These are phyloP conservation scores for Colletotrichum neosansevieriae DNA, from an alignment of 2,329 filamentous ascomycete species.

Conservation along the genomic window DNA sequence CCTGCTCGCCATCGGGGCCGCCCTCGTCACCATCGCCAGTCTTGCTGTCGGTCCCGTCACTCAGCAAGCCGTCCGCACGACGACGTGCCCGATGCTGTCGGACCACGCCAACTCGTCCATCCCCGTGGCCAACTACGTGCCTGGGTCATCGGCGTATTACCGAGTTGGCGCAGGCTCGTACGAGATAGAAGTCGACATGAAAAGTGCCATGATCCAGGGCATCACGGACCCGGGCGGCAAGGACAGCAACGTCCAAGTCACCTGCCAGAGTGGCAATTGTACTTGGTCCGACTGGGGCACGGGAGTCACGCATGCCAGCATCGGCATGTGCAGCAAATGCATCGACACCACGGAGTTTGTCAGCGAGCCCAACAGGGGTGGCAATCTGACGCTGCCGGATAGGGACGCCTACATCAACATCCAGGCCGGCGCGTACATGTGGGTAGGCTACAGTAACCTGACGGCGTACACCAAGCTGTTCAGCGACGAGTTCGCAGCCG, in stretches of 20 bases:
- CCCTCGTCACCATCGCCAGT: slow-evolving; percentile 45
- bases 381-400: slow-evolving; percentile 31
- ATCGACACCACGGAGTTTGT: slow-evolving; percentile 33
- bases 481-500: slow-evolving; percentile 6
- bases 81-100: slow-evolving; percentile 32
- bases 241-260: slow-evolving; percentile 38
- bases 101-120: not conserved
- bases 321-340: slow-evolving; percentile 33
- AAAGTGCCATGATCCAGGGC: slow-evolving; percentile 47
- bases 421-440: slow-evolving; percentile 21
- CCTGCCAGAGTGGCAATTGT: slow-evolving; percentile 28
- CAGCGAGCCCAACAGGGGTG: not conserved
- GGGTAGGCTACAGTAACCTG: slow-evolving; percentile 34
- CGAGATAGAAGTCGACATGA: slow-evolving; percentile 47
- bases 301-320: slow-evolving; percentile 29
- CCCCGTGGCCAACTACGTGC: slow-evolving; percentile 34
- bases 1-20: slow-evolving; percentile 41
- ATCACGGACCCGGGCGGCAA: slow-evolving; percentile 44
- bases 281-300: slow-evolving; percentile 33
- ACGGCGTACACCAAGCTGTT: slow-evolving; percentile 18
- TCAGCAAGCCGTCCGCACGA: slow-evolving; percentile 47
- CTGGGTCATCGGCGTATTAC: slow-evolving; percentile 41
- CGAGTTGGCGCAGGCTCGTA: slow-evolving; percentile 41
- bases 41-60: slow-evolving; percentile 48
- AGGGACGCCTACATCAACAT: slow-evolving; percentile 20